Base-by-base conservation (phyloP, 768 basidiomycete genomes). In the Mrakia gelida region DNA sequence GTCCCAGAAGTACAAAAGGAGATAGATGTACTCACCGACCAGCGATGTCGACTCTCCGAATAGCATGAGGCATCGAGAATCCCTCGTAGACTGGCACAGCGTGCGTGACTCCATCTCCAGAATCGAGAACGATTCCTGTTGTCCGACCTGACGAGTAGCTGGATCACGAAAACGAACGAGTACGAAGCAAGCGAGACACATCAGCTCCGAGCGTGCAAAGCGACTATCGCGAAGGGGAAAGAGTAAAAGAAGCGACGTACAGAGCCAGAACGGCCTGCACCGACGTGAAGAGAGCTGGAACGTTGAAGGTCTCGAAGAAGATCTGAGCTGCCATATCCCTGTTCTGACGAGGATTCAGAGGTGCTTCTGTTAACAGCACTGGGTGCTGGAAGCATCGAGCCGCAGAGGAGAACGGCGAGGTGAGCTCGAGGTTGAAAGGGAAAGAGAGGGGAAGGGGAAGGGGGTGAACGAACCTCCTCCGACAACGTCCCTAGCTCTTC, bases 251-350 rank as follows among this genome's bases (percentile, higher is more conserved):
- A 21, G 71, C n/a, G 1, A 87, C 92, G 84, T 83, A 98, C 95
- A 99, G 86, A 80, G 95, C 94, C 71, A 99, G 87, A 28, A 99
- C 96, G 30, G 97, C 97, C 85, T 99, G 97, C 5, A 99, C 94
- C 62, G 94, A 95, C 54, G 92, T 95, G 86, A 94, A 98, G 76
- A 99, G 86, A 7, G 97, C 97, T 43, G 97, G 97, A 43, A 98
- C 97, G 84, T 99, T 99, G 89, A 98, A 99, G 18, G 97, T 98
- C 83, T 99, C 97, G 84, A 98, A 99, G 86, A 99, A 96, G 85
- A 98, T 97, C 86, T 98, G 95, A 13, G 97, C 96, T 21, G 95
- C 95, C 62, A 94, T 89, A 84, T 98, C 97, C 80, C 97, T 90
- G 86, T 99, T 98, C 83, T 90, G 91, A 82, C 95, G 90, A 79